phyloP scores from a whole-genome alignment of 2,329 filamentous ascomycete genomes.

The Aspergillus texensis region DNA sequence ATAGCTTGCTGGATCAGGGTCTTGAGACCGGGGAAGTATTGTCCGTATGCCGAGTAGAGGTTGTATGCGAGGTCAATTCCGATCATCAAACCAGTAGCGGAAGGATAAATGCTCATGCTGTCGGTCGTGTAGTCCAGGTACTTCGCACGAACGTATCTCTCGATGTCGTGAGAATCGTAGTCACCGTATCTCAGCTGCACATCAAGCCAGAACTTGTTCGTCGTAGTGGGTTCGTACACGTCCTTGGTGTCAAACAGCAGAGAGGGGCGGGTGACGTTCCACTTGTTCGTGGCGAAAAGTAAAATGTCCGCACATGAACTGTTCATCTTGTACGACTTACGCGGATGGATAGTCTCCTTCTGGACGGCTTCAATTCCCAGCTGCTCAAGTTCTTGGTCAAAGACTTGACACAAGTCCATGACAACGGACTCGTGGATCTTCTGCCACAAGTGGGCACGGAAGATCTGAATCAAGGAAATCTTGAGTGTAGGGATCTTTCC shows the following conservation, averaged over 20 bases:
- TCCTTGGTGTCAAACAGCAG: slow-evolving; percentile 96
- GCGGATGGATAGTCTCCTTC: slow-evolving; percentile 97
- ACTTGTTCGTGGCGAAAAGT: slow-evolving; percentile 96
- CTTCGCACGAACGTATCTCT: slow-evolving; percentile 95
- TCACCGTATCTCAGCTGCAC: slow-evolving; percentile 96
- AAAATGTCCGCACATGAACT: slow-evolving; percentile 97
- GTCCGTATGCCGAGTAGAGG: slow-evolving; percentile 94
- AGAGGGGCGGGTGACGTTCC: slow-evolving; percentile 94
- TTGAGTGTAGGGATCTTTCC: slow-evolving; percentile 98
- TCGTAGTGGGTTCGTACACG: slow-evolving; percentile 86
- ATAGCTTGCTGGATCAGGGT: slow-evolving; percentile 95
- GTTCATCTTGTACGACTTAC: slow-evolving; percentile 99
- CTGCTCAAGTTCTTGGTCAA: slow-evolving; percentile 95
- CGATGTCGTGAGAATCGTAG: slow-evolving; percentile 98
- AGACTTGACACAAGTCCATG: slow-evolving; percentile 98
- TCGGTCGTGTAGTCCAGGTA: slow-evolving; percentile 99
- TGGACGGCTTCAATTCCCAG: slow-evolving; percentile 96
- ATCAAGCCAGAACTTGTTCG: slow-evolving; percentile 99
- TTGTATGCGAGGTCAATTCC: slow-evolving; percentile 98
- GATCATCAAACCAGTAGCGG: slow-evolving; percentile 95
- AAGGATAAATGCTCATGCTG: slow-evolving; percentile 98
- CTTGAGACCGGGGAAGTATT: slow-evolving; percentile 98
- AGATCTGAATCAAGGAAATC: slow-evolving; percentile 97
- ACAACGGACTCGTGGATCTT: slow-evolving; percentile 99
- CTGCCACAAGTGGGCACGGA: slow-evolving; percentile 99